Base-by-base conservation (phyloP, 1,139 yeast species). In the Sugiyamaella neomexicana region DNA sequence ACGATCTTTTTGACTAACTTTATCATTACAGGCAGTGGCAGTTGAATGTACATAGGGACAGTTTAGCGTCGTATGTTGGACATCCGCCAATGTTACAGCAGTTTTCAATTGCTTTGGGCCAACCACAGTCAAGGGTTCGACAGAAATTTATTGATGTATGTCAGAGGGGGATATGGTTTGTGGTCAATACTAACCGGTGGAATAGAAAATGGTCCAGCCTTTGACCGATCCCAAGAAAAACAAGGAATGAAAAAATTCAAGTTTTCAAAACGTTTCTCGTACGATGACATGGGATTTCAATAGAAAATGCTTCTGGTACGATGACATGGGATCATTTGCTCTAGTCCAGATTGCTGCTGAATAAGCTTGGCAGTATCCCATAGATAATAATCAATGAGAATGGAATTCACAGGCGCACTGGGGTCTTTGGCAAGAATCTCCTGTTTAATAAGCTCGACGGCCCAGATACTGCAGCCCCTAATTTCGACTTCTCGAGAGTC, bases 11-110 rank as follows among this genome's bases (percentile, higher is more conserved):
- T n/a, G n/a, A n/a, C n/a, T 46, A 53, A 36, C 36, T 4, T 41
- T n/a, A 13, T 5, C 12, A 7, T 12, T 47, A 67, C 46, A 67
- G 69, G 50, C 83, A 81, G 61, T 83, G 85, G 77, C 68, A 80
- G 60, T 68, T 77, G 8, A 86, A 86, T 59, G 78, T 87, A 1
- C 83, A 82, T 50, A 75, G 87, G 60, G 98, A 95, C 67, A 82
- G 95, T 0, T 82, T 84, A 60, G 80, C 89, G 1, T 78, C 87
- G 15, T 70, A 89, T 51, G 79, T 83, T 25, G 86, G 87, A 27
- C 96, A 91, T 68, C 82, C 84, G 15, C 80, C 81, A 2, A 59
- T 86, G 53, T 68, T 89, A 45, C 80, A 82, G 59, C 88, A 88
- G 65, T 75, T 85, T 52, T 74, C 95, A n/a, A 66, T 86, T 7